phyloP scores from a whole-genome alignment of 805 yeast species.

The Ogataea saltuana region DNA sequence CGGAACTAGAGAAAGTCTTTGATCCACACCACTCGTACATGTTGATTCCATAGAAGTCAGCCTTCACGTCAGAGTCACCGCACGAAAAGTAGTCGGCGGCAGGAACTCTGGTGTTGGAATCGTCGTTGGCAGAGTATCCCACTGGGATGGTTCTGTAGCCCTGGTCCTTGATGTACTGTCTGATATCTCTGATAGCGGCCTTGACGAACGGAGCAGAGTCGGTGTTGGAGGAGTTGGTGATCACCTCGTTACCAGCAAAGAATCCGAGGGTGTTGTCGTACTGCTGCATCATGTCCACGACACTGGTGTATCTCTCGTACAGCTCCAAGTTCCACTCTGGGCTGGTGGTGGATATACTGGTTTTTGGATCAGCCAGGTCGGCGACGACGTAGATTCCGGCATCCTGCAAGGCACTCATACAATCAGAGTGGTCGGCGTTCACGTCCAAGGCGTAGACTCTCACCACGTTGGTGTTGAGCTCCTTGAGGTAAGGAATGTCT shows the following conservation, averaged over 20 bases:
- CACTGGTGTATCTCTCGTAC: constrained; percentile 65
- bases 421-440: constrained; percentile 61
- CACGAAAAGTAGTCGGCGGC: constrained; percentile 78
- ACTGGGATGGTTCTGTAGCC: constrained; percentile 73
- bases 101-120: constrained; percentile 59
- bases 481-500: constrained; percentile 70
- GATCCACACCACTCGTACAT: constrained; percentile 89
- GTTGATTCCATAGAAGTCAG: constrained; percentile 86
- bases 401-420: constrained; percentile 65
- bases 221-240: constrained; percentile 64
- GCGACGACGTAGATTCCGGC: constrained; percentile 83
- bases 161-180: constrained; percentile 58
- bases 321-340: constrained; percentile 68
- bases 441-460: constrained; percentile 76
- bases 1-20: constrained; percentile 58
- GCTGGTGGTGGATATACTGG: constrained; percentile 58
- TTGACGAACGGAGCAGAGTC: constrained; percentile 79
- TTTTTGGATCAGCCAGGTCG: constrained; percentile 68
- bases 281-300: constrained; percentile 66
- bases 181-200: constrained; percentile 80
- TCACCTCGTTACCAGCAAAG: constrained; percentile 86
- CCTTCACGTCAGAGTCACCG: constrained; percentile 62
- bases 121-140: constrained; percentile 83
- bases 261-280: constrained; percentile 77
- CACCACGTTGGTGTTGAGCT: constrained; percentile 64